Base-by-base conservation (phyloP, 139 green algal species). In the Closterium sp. region DNA sequence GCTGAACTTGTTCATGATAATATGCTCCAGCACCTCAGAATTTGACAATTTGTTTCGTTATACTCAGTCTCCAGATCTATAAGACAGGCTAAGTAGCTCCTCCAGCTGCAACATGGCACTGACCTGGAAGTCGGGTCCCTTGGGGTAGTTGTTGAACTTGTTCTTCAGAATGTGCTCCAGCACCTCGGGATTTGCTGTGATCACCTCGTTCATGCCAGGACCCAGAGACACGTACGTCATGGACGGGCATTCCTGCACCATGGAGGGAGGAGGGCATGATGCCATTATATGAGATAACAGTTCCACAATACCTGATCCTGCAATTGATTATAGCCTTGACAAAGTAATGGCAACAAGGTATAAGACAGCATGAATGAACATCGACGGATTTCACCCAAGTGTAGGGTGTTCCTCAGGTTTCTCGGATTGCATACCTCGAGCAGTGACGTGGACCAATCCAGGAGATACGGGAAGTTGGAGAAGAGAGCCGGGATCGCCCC, bases 91-190 rank as follows among this genome's bases (percentile, higher is more conserved):
- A 13, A 9, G 38, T 50, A 50, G 5, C 7, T n/a, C 27, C 7
- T n/a, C 27, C 4, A 30, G 13, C 4, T 30, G 79, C 24, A 6
- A 86, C 79, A 17, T 30, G 79, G 27, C 84, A 87, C 85, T 79
- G 62, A 93, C 90, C 90, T 93, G 90, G n/a, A 84, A 93, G 21
- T 89, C n/a, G n/a, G 90, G 85, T 9, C 90, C 90, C 70, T 93
- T 93, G n/a, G 90, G 90, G 70, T 93, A 93, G 85, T 93, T 90
- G n/a, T 29, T 22, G 28, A 93, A 93, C 29, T 90, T 93, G 31
- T 70, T 91, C 50, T 93, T 93, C 21, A 93, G 88, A 31, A 93
- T 50, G 79, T 93, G 30, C 85, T 93, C 85, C 90, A 93, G 19
- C 32, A 89, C 88, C 13, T 27, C 28, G 29, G 90, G 90, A 84